Percentiles rank a stretch among this genome's conserved stretches.
These are phyloP conservation scores for Phytophthora lateralis DNA, from an alignment of 352 stramenopile genomes.

Conservation along the genomic window DNA sequence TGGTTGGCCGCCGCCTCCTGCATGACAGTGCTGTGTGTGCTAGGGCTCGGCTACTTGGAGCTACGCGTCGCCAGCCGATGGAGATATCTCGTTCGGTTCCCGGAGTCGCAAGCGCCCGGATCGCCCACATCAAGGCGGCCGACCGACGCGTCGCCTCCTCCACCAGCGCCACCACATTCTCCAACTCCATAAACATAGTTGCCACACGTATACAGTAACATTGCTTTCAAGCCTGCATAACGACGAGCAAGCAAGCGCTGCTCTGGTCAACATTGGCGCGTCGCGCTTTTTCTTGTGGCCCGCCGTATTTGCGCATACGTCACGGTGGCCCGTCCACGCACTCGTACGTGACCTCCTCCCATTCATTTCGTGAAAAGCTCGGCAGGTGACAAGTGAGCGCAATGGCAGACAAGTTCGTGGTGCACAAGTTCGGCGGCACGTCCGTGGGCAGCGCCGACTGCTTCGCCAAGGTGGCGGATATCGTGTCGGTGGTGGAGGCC, in stretches of 20 bases:
- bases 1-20: constrained; percentile 14
- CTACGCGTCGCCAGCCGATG: constrained; percentile 71
- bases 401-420: constrained; percentile 80
- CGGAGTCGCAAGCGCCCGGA: constrained; percentile 15
- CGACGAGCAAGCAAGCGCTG: constrained; percentile 12
- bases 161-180: constrained; percentile 2
- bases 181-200: constrained; percentile 18
- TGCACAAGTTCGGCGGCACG: constrained; percentile 98
- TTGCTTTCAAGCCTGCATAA: neutral
- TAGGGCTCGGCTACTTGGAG: constrained; percentile 11
- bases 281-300: constrained; percentile 48
- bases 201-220: neutral
- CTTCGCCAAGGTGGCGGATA: constrained; percentile 87
- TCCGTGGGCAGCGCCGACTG: constrained; percentile 93
- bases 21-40: neutral
- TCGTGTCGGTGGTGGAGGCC: constrained; percentile 53
- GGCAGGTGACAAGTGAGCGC: constrained; percentile 15
- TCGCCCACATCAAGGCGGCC: constrained; percentile 18
- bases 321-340: neutral
- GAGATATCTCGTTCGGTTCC: constrained; percentile 57
- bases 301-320: constrained; percentile 35
- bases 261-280: no score
- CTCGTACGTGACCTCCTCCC: neutral
- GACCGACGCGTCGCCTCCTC: constrained; percentile 15
- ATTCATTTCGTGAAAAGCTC: constrained; percentile 32